A percentile compares a stretch with the other conserved stretches of the same genome.
These are phyloP conservation scores for Stachybotrys chartarum DNA, from an alignment of 2,329 filamentous ascomycete species.

Conservation along the genomic window DNA sequence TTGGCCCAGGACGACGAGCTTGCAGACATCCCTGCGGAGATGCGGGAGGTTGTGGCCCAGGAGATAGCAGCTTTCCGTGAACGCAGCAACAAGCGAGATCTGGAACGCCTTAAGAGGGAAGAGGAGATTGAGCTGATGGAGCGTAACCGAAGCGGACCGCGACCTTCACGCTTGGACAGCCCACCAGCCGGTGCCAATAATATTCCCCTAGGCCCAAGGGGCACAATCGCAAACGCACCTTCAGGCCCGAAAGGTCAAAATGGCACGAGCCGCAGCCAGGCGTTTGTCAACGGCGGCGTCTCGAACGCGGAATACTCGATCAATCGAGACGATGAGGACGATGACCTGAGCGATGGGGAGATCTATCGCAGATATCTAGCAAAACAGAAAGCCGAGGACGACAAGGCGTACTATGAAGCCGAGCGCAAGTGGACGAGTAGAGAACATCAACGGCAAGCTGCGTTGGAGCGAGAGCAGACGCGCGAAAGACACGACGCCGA, in stretches of 20 bases:
- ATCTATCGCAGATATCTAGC: constrained; percentile 64
- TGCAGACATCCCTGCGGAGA: constrained; percentile 89
- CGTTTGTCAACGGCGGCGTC: constrained; percentile 74
- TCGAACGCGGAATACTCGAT: constrained; percentile 51
- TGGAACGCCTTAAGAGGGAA: constrained; percentile 80
- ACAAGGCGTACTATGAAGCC: constrained; percentile 76
- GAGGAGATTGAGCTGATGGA: constrained; percentile 90
- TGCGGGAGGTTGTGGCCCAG: constrained; percentile 88
- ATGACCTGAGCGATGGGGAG: constrained; percentile 81
- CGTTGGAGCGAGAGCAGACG: constrained; percentile 76
- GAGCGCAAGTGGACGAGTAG: constrained; percentile 88
- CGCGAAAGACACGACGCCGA: constrained; percentile 71
- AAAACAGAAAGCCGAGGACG: constrained; percentile 67
- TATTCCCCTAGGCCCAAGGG: constrained; percentile 26
- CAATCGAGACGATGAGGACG: constrained; percentile 74
- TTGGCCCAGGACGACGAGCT: constrained; percentile 86
- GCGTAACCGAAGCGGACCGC: constrained; percentile 60
- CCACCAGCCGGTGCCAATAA: constrained; percentile 62
- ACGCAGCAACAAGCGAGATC: constrained; percentile 77
- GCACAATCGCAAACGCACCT: constrained; percentile 64
- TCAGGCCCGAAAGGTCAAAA: constrained; percentile 60
- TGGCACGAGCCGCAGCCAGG: constrained; percentile 48
- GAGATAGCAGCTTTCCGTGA: constrained; percentile 95
- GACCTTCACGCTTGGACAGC: constrained; percentile 63
- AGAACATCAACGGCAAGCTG: constrained; percentile 75